Base-by-base conservation (phyloP, 805 yeast species). In the Ascoidea asiatica region DNA sequence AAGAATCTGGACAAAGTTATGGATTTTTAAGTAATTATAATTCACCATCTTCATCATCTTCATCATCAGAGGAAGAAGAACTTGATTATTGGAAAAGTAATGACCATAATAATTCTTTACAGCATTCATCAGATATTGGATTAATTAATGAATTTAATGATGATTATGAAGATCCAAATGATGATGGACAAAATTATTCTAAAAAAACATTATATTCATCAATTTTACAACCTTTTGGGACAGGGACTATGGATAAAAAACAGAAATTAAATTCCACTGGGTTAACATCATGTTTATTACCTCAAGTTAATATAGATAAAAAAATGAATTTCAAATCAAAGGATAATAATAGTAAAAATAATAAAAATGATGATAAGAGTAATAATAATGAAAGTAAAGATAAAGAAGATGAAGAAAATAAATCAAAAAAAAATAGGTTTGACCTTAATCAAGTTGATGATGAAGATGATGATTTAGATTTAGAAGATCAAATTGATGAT, bases 131-230 rank as follows among this genome's bases (percentile, higher is more conserved):
- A 43, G 44, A 46, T 45, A 51, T 49, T 23, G n/a, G n/a, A n/a
- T n/a, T n/a, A n/a, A 52, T 54, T 36, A 59, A 56, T 41, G 66
- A 66, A 21, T 72, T 72, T 22, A 81, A 72, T 7, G 85, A 81
- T 48, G 87, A 79, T 48, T 80, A 81, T 53, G 75, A 74, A 52
- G 89, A 81, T 56, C 88, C 89, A 1, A 80, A 81, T 53, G 89
- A 82, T 57, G 88, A 81, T 54, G 89, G 89, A 0, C 77, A 74
- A 55, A 78, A 85, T 1, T 82, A 82, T 58, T 75, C 77, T 43
- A 79, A 75, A 56, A 67, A 70, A 20, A 63, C 35, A 21, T 29
- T 17, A 35, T 18, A n/a, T 11, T 17, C 5, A 18, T 29, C 35
- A 3, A 29, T 29, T 3, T 29, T 29, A 15, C 35, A 29, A 29